Percentiles rank a stretch among this genome's conserved stretches.
Evolutionary conservation across 164 flowering plant genomes (phyloP).

Genomic region (Liriodendron chinense): DNA sequence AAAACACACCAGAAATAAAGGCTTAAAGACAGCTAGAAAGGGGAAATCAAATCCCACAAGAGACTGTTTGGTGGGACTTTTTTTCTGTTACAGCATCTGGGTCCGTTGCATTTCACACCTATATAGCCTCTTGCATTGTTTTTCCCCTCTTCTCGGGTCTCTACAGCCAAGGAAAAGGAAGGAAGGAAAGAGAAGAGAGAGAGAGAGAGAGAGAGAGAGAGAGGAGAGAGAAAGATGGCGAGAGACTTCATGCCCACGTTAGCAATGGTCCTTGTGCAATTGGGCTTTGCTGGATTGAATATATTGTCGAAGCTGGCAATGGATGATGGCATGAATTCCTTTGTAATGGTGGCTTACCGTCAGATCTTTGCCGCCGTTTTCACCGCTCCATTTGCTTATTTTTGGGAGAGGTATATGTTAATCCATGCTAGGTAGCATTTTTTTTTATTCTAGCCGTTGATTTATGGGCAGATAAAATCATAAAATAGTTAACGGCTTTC

Average conservation of each 20-base stretch:
- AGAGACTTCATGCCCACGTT: slow-evolving; percentile 43
- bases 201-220: neutral
- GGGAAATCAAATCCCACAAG: neutral
- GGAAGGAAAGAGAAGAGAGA: neutral
- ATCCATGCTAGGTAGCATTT: neutral
- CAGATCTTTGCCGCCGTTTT: slow-evolving; percentile 61
- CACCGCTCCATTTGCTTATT: slow-evolving; percentile 51
- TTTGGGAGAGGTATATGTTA: slow-evolving; percentile 51
- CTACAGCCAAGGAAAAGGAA: neutral
- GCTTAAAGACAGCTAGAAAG: neutral
- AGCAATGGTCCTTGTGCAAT: slow-evolving; percentile 59
- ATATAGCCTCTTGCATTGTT: neutral
- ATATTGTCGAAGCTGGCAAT: slow-evolving; percentile 58
- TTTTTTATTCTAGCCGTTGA: no score
- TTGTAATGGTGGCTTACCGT: slow-evolving; percentile 61
- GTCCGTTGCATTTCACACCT: neutral
- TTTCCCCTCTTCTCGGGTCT: neutral
- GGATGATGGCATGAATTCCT: slow-evolving; percentile 71
- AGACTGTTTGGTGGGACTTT: slow-evolving; percentile 1
- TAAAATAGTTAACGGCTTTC: no score
- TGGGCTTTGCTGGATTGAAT: slow-evolving; percentile 65
- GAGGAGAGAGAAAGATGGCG: slow-evolving; percentile 5
- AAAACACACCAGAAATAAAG: neutral
- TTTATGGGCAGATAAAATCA: no score
- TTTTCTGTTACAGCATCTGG: slow-evolving; percentile 9